Base-by-base conservation (phyloP, 768 basidiomycete species). In the Agaricus bisporus region DNA sequence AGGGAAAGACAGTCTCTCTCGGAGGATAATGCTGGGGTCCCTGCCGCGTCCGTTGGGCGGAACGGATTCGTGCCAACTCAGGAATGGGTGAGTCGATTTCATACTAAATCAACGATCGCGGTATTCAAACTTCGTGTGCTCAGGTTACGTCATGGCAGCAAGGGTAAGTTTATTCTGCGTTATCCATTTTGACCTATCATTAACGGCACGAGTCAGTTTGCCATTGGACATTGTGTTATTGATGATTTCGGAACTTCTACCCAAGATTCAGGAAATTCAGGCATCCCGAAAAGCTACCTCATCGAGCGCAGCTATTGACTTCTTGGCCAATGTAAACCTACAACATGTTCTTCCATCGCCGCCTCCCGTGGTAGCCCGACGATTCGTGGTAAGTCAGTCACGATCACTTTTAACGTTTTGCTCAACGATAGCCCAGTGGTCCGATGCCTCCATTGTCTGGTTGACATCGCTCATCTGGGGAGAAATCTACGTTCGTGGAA, bases 31-130 rank as follows among this genome's bases (percentile, higher is more conserved):
- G 48, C 44, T 38, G 45, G 51, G 14, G 56, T 48, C 14, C n/a
- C 45, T 10, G 82, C 86, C n/a, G 75, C 80, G 28, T 85, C 83
- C 11, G 80, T 95, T 15, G 93, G 93, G 26, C 78, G 88, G 59
- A 95, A 92, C 66, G 91, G 93, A 2, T 99, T 98, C 68, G 76
- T 95, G 7, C 94, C 97, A 10, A 97, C 93, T 3, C 91, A 97
- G 66, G 92, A 93, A 81, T 99, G 97, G 95, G 93, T 92, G 58
- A 51, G 78, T 62, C n/a, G 46, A 35, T n/a, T 57, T 29, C 61
- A 22, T 25, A 10, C 11, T 38, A 9, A 17, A 54, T 41, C 42
- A 44, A 9, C 22, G 15, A 46, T 35, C 26, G 18, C 22, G 15
- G 48, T n/a, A 39, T 12, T 37, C 44, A 17, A 53, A 29, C 8